Conservation (phyloP, 164 flowering plant genomes). For the Piper betle region DNA sequence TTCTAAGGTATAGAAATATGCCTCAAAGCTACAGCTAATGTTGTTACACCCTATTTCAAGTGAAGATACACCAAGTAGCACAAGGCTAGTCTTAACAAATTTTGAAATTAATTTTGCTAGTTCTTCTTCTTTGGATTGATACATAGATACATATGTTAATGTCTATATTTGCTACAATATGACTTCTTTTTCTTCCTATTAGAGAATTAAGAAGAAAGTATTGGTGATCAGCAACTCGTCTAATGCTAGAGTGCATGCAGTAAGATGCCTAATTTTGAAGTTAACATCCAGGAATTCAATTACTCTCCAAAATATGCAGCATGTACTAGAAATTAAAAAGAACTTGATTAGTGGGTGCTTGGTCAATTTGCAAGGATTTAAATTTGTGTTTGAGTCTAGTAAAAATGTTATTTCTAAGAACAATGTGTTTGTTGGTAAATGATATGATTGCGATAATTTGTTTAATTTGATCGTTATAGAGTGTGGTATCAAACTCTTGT, state of each 20-base stretch:
- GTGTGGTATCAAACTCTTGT: not conserved
- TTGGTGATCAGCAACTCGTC: not conserved
- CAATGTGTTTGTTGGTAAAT: not conserved
- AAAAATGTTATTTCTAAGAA: not conserved
- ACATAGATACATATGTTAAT: not conserved
- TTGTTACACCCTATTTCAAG: not conserved
- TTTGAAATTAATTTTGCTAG: not conserved
- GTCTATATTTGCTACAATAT: not conserved
- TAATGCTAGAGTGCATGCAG: not conserved
- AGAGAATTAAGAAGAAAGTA: too few relatives aligned
- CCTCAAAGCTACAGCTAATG: not conserved
- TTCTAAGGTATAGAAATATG: too few relatives aligned
- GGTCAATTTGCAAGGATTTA: not conserved
- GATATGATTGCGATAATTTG: not conserved
- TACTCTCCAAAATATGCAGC: not conserved
- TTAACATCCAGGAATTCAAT: not conserved
- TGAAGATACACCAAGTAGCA: not conserved
- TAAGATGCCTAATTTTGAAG: not conserved
- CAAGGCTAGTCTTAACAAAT: not conserved
- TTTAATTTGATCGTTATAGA: not conserved
- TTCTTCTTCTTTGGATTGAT: not conserved
- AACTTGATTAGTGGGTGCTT: not conserved
- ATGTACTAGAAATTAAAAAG: not conserved
- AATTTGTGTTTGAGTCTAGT: not conserved
- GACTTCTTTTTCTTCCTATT: not conserved